phyloP scores from a whole-genome alignment of 2,329 filamentous ascomycete species.

The Epicoccum nigrum region DNA sequence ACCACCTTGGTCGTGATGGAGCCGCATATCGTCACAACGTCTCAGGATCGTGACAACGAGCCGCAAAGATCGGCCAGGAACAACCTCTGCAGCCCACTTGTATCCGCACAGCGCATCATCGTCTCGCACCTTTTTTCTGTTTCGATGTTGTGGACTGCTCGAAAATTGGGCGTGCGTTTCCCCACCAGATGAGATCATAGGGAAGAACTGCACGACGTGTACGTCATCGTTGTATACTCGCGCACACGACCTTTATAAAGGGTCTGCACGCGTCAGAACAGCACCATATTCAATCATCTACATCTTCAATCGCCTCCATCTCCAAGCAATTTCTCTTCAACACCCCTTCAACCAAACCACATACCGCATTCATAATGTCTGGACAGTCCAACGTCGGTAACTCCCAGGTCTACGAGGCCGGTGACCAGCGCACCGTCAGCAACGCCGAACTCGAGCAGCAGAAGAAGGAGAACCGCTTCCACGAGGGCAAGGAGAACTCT shows the following conservation, averaged over 20 bases:
- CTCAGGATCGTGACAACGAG: constrained; percentile 8
- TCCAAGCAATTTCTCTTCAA: not conserved
- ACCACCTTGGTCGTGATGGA: not conserved
- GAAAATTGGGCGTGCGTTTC: constrained; percentile 26
- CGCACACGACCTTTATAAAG: constrained; percentile 22
- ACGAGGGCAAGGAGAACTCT: constrained; percentile 74
- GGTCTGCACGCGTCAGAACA: constrained; percentile 12
- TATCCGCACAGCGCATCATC: constrained; percentile 17
- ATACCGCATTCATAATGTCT: constrained; percentile 51
- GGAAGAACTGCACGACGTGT: constrained; percentile 3
- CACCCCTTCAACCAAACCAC: constrained; percentile 1
- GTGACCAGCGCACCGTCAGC: constrained; percentile 73
- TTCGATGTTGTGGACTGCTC: constrained; percentile 15
- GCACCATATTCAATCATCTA: constrained; percentile 1
- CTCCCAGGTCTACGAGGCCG: constrained; percentile 71
- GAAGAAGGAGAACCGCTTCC: constrained; percentile 64
- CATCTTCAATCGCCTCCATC: constrained; percentile 1
- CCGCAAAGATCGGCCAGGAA: constrained; percentile 15
- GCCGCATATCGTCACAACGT: constrained; percentile 14
- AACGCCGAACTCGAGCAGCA: constrained; percentile 60
- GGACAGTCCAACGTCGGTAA: constrained; percentile 71
- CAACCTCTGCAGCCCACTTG: constrained; percentile 10
- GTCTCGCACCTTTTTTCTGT: constrained; percentile 14
- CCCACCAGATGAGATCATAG: constrained; percentile 35
- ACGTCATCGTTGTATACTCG: constrained; percentile 26